Base-by-base conservation (phyloP, 768 basidiomycete species). In the Paxillus rubicundulus region DNA sequence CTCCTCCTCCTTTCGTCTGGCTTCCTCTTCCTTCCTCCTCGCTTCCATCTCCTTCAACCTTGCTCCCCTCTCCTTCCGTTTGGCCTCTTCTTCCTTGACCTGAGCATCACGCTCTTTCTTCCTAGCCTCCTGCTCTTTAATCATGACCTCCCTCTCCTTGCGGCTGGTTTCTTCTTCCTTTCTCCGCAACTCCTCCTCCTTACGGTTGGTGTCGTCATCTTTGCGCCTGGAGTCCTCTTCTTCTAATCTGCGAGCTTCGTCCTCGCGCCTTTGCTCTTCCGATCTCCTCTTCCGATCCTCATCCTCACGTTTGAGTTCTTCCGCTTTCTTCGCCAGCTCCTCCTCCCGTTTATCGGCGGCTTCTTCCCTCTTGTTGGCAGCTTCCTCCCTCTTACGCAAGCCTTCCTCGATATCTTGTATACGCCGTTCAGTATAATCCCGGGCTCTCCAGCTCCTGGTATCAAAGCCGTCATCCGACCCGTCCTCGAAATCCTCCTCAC, bases 321-420 rank as follows among this genome's bases (percentile, higher is more conserved):
- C 73, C 24, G 68, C 74, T 43, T 61, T 72, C 58, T 52, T 67
- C 54, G 60, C 66, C 32, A 70, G 51, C 4, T 70, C 68, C 32
- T 68, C 69, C 49, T 74, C 71, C 5, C 65, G 69, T 45, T 57
- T 60, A 30, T 39, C 62, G 13, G 66, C 72, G 9, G 72, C 68
- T 27, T 68, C 69, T 47, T 74, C 71, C 6, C 65, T 68, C 46
- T 57, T 60, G 30, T 39, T 63, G 14, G 66, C 72, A 12, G 72
- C 72, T 33, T 70, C 68, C 45, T 73, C 68, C 45, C 63, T 67
- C 57, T 53, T 66, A 45, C 57, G 66, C 46, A 62, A 51, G 61
- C 64, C 60, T 49, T 61, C 65, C 24, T 68, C 71, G 43, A 69
- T 66, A 9, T 68, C 67, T 34, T 69, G 71, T 52, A 64, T 64